These are phyloP conservation scores for Sclerotiophoma versabilis DNA, from an alignment of 2,329 filamentous ascomycete species.

Conservation along the genomic window DNA sequence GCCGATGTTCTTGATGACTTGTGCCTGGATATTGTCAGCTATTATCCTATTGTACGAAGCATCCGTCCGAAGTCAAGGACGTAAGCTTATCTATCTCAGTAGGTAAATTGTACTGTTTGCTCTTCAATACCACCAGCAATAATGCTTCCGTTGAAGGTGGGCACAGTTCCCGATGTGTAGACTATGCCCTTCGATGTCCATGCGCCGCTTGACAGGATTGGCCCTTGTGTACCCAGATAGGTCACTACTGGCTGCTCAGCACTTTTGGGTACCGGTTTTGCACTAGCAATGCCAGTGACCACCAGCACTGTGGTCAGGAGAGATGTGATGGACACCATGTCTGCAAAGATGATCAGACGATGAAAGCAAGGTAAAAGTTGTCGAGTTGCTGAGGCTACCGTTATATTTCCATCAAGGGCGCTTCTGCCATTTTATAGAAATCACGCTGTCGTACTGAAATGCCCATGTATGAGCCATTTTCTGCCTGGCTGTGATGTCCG, in stretches of 20 bases:
- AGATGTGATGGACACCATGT: conserved; percentile 34
- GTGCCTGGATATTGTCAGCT: conserved; percentile 28
- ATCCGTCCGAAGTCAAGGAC: too few species aligned
- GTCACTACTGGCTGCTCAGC: conserved; percentile 38
- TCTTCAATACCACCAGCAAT: conserved; percentile 35
- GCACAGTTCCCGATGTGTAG: conserved; percentile 42
- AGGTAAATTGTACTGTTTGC: conserved; percentile 28
- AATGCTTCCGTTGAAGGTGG: conserved; percentile 37
- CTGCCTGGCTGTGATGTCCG: background rate
- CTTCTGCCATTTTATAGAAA: background rate
- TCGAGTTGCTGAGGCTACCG: background rate
- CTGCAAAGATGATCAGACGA: background rate
- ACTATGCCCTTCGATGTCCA: conserved; percentile 43
- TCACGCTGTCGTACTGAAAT: too few species aligned
- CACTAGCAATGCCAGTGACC: conserved; percentile 22
- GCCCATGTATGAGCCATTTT: background rate
- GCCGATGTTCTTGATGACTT: conserved; percentile 45
- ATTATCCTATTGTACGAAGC: background rate
- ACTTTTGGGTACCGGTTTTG: conserved; percentile 30
- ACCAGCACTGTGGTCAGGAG: conserved; percentile 29
- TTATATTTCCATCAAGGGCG: background rate
- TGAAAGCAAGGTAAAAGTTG: background rate
- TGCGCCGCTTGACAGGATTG: conserved; percentile 39
- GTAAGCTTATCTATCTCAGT: too few species aligned
- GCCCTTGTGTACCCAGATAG: conserved; percentile 42